These are phyloP conservation scores for Phialophora macrospora DNA, from an alignment of 2,329 filamentous ascomycete genomes.

Conservation along the genomic window DNA sequence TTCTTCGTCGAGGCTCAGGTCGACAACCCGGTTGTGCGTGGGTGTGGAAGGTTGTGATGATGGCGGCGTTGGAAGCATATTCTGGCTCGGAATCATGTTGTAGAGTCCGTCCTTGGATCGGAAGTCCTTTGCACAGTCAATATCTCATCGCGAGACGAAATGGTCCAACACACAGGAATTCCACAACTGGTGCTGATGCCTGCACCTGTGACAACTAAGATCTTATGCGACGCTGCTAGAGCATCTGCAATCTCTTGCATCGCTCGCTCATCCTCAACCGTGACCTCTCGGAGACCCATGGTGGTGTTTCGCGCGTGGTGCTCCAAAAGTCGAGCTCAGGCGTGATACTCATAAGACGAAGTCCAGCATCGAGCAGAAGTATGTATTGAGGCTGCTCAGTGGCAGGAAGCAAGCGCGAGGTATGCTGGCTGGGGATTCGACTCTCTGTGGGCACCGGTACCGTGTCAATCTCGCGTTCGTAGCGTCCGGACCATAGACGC, in stretches of 20 bases:
- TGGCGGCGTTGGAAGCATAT: constrained; percentile 43
- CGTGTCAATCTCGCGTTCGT: constrained; percentile 36
- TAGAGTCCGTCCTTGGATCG: constrained; percentile 68
- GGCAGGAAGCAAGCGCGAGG: neutral
- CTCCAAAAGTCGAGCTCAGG: neutral
- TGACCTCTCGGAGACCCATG: constrained; percentile 42
- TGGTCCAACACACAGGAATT: constrained; percentile 64
- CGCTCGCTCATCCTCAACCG: constrained; percentile 54
- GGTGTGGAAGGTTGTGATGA: constrained; percentile 37
- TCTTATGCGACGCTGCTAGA: constrained; percentile 68
- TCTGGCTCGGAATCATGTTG: constrained; percentile 68
- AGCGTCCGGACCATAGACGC: constrained; percentile 16
- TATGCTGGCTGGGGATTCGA: constrained; percentile 13
- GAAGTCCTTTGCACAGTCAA: constrained; percentile 37
- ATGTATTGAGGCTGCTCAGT: neutral
- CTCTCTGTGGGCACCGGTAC: constrained; percentile 6
- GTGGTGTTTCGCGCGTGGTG: neutral
- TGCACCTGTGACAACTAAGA: constrained; percentile 73
- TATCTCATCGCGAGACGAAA: neutral
- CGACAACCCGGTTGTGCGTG: constrained; percentile 20
- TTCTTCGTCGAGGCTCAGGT: constrained; percentile 55
- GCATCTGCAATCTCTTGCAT: constrained; percentile 70
- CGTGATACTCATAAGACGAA: neutral
- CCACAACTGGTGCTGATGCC: constrained; percentile 78
- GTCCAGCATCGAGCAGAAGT: constrained; percentile 3